A percentile compares a stretch with the other conserved stretches of the same genome.
phyloP scores from a whole-genome alignment of 2,329 filamentous ascomycete genomes.

The Sporothrix protearum region DNA sequence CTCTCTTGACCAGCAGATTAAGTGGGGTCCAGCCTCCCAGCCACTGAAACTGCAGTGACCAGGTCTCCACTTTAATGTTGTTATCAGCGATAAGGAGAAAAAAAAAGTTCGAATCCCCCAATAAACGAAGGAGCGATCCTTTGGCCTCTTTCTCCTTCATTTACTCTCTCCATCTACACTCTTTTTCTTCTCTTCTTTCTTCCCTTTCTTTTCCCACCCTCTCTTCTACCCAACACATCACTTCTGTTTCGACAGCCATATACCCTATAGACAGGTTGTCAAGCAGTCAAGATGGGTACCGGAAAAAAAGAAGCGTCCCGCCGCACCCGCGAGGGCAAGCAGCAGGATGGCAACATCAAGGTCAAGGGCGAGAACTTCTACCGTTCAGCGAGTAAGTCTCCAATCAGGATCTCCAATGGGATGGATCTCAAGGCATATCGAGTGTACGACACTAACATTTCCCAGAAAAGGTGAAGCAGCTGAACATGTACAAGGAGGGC shows the following conservation, averaged over 20 bases:
- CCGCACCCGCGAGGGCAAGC: slow-evolving; percentile 80
- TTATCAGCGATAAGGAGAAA: slow-evolving; percentile 29
- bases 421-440: not conserved
- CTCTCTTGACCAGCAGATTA: not conserved
- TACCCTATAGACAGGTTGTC: slow-evolving; percentile 10
- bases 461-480: slow-evolving; percentile 41
- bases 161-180: slow-evolving; percentile 9
- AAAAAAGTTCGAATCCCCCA: slow-evolving; percentile 20
- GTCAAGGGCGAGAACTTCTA: slow-evolving; percentile 99
- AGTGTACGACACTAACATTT: slow-evolving; percentile 15
- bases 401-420: not conserved
- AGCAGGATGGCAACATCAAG: slow-evolving; percentile 83
- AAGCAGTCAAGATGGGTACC: slow-evolving; percentile 27
- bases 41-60: slow-evolving; percentile 14
- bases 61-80: slow-evolving; percentile 23
- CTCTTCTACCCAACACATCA: slow-evolving; percentile 20
- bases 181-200: slow-evolving; percentile 9
- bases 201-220: slow-evolving; percentile 24
- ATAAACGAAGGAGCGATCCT: not conserved
- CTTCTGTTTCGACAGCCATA: not conserved
- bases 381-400: slow-evolving; percentile 44
- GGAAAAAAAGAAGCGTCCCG: slow-evolving; percentile 85
- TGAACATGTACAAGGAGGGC: slow-evolving; percentile 74
- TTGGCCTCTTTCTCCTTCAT: slow-evolving; percentile 9
- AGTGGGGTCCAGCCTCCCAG: slow-evolving; percentile 14